Evolutionary conservation across 2,329 filamentous ascomycete species (phyloP), one percentile per base, ranked within the genome.

Genomic region (Pseudogymnoascus sp.): DNA sequence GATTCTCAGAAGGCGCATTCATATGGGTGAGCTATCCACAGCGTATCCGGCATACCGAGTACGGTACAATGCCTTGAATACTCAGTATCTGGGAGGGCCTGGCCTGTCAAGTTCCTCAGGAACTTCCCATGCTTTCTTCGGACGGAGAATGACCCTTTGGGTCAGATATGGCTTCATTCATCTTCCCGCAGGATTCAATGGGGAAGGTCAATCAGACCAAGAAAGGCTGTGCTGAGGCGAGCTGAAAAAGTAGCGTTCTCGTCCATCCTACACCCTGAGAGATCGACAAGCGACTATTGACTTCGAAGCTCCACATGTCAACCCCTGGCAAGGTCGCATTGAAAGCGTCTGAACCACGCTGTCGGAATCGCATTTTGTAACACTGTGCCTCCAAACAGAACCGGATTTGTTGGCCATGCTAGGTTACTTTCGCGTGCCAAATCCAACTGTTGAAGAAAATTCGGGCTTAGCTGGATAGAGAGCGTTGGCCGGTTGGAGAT

Each of bases 271-370:
- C n/a, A 30, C 22, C 22, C 14, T 2, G 25, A 50, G n/a, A 8
- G 43, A 50, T 50, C 43, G 43, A 50, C 25, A 50, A 14, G 14
- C 25, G 25, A 50, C 43, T 50, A 50, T 50, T 50, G 43, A 50
- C 43, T 50, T 11, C 15, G 43, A 30, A 50, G 43, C 43, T 50
- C 43, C 43, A 50, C 43, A 50, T 50, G 43, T 28, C 25, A 50
- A 50, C 43, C 43, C 43, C 43, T 50, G 43, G n/a, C 43, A 50
- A 11, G 30, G 43, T 50, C 25, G 43, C 43, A 30, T 50, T 50
- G 43, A 30, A 30, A 50, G 25, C 43, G 43, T 50, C 43, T 30
- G 43, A 50, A 50, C 43, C 43, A 30, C 43, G 4, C 43, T 50
- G 43, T 50, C 43, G 43, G 43, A 30, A 50, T 50, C 43, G n/a